Evolutionary conservation across 495 filamentous ascomycete species (phyloP), one percentile per base, ranked within the genome.

Genomic region (Aspergillus asperescens): DNA sequence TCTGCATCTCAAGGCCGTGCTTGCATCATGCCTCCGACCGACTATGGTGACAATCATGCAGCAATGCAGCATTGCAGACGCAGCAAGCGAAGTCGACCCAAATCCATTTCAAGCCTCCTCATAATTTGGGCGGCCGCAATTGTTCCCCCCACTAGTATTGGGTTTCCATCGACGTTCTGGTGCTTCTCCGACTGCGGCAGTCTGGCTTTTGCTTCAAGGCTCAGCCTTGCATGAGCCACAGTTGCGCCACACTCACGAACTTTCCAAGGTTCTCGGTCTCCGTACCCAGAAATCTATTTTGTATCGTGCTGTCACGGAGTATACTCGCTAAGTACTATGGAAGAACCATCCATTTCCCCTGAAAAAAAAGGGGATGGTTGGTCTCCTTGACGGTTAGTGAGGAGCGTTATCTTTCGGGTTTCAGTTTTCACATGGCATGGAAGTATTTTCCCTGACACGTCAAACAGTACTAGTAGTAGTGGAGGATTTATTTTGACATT

Each of bases 151-250:
- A n/a, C n/a, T n/a, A n/a, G n/a, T n/a, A n/a, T n/a, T n/a, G 9
- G 9, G 9, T 5, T 34, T 12, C 4, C 31, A 29, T 29, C 27
- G 5, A 29, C 27, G 10, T 29, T 29, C 10, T 10, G 10, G 31
- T n/a, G 31, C 31, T 5, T 34, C 31, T 8, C 10, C 15, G 31
- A 34, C 15, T 34, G n/a, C n/a, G 10, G 32, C 13, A 35, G 5
- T 5, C n/a, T 5, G 7, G n/a, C 13, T 7, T 15, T 5, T 31
- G 18, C 37, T 19, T 35, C 29, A 48, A 49, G 25, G 15, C 52
- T 49, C 52, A 55, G 52, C 52, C 52, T 49, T 50, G 52, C 52
- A 49, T 44, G 25, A 50, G 52, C 52, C 52, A 55, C 45, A 50
- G 18, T 7, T 46, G 42, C 40, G 27, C 42, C 51, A 54, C 51